Percentiles rank a stretch among this genome's conserved stretches.
Evolutionary conservation across 768 basidiomycete species (phyloP).

Genomic region (Dacryopinax spathularia): DNA sequence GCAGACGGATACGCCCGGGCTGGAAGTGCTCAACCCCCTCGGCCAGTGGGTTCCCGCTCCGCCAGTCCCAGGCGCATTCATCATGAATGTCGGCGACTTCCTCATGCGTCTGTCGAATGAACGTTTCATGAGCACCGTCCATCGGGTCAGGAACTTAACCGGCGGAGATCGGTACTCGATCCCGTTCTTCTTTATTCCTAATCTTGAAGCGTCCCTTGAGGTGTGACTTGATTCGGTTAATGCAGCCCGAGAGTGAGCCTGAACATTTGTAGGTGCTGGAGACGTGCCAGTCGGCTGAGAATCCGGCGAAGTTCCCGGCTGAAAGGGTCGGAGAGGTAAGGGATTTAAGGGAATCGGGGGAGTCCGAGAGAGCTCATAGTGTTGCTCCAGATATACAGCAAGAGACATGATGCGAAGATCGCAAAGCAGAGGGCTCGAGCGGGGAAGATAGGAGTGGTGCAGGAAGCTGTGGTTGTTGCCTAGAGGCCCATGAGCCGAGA

Average conservation of each 20-base stretch:
- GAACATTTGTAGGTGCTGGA: background rate
- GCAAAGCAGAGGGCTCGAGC: too few relatives aligned
- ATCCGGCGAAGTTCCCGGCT: background rate
- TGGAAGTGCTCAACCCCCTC: background rate
- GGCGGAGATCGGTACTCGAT: background rate
- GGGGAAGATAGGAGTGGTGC: too few relatives aligned
- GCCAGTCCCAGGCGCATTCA: background rate
- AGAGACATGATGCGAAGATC: too few relatives aligned
- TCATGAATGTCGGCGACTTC: slow-evolving; percentile 1
- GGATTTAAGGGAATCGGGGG: too few relatives aligned
- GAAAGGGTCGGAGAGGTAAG: background rate
- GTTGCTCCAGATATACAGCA: too few relatives aligned
- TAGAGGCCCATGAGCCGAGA: too few relatives aligned
- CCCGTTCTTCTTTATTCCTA: background rate
- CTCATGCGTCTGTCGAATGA: background rate
- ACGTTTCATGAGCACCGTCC: background rate
- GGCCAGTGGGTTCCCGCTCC: background rate
- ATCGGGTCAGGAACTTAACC: background rate
- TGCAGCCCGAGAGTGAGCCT: background rate
- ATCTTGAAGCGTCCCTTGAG: background rate
- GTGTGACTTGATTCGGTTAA: background rate
- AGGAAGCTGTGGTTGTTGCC: too few relatives aligned
- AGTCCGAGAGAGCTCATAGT: too few relatives aligned
- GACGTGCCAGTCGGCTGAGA: background rate
- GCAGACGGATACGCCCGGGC: background rate